Evolutionary conservation across 1,139 yeast species (phyloP).

Genomic region (Torulaspora globosa): DNA sequence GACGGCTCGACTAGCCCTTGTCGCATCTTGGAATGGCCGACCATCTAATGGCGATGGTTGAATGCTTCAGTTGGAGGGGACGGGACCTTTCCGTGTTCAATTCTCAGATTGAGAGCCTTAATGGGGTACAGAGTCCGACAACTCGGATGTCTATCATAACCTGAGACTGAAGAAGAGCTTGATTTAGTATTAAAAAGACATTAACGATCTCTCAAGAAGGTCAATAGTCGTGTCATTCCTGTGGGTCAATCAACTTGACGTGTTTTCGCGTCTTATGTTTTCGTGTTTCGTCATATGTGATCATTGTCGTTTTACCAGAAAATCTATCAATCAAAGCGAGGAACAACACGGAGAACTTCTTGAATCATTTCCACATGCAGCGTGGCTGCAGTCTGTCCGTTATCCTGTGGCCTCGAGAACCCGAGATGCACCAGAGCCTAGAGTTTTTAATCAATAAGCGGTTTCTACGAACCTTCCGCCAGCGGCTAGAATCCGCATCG

Average conservation of each 20-base stretch:
- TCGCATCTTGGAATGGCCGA: constrained; percentile 9
- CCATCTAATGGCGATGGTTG: constrained; percentile 1
- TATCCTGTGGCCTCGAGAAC: too few species aligned
- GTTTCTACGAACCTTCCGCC: too few species aligned
- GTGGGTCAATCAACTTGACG: constrained; percentile 4
- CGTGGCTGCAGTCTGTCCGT: too few species aligned
- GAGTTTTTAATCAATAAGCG: too few species aligned
- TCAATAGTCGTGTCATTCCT: background rate
- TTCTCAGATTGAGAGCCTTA: background rate
- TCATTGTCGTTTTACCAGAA: background rate
- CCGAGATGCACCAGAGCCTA: too few species aligned
- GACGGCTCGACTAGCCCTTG: constrained; percentile 8
- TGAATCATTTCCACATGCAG: too few species aligned
- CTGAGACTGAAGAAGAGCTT: background rate
- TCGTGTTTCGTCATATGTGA: constrained; percentile 6
- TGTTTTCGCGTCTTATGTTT: constrained; percentile 12
- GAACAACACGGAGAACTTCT: background rate
- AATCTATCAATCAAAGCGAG: background rate
- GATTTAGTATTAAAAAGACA: background rate
- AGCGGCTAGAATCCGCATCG: too few species aligned
- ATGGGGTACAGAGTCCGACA: background rate
- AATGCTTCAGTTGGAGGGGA: background rate
- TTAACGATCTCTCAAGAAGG: background rate
- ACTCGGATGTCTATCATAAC: background rate
- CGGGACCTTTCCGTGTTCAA: background rate